phyloP scores from a whole-genome alignment of 2,329 filamentous ascomycete genomes.

The Ceratocystis cacaofunesta region DNA sequence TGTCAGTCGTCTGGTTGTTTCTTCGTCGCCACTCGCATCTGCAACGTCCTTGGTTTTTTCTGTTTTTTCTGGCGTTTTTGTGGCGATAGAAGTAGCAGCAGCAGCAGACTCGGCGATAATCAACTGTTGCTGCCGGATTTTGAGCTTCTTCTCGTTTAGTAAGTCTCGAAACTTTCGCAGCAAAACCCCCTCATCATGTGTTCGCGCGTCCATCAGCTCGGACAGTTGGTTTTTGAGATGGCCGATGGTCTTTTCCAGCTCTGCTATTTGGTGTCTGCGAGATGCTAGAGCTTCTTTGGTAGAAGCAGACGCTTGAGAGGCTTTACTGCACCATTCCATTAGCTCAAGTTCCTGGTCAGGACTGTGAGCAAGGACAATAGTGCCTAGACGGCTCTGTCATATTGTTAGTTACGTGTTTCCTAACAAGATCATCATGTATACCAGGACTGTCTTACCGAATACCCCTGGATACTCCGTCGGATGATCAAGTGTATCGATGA shows the following conservation, averaged over 20 bases:
- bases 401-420: constrained; percentile 1
- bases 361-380: constrained; percentile 41
- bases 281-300: constrained; percentile 31
- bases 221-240: constrained; percentile 49
- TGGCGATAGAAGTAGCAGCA: background rate
- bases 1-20: background rate
- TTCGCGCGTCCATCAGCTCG: constrained; percentile 50
- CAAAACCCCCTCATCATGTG: constrained; percentile 49
- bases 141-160: constrained; percentile 66
- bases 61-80: background rate
- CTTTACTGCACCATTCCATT: constrained; percentile 55
- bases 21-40: background rate
- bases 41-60: background rate
- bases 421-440: background rate
- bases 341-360: constrained; percentile 45
- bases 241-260: constrained; percentile 40
- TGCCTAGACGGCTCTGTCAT: constrained; percentile 51
- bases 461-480: constrained; percentile 50
- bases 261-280: constrained; percentile 28
- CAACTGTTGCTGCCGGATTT: constrained; percentile 57
- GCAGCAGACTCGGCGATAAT: constrained; percentile 5
- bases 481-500: constrained; percentile 44
- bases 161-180: constrained; percentile 55
- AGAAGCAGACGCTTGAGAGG: constrained; percentile 34
- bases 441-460: constrained; percentile 39